phyloP scores from a whole-genome alignment of 2,329 filamentous ascomycete genomes.

The Penicillium griseofulvum region DNA sequence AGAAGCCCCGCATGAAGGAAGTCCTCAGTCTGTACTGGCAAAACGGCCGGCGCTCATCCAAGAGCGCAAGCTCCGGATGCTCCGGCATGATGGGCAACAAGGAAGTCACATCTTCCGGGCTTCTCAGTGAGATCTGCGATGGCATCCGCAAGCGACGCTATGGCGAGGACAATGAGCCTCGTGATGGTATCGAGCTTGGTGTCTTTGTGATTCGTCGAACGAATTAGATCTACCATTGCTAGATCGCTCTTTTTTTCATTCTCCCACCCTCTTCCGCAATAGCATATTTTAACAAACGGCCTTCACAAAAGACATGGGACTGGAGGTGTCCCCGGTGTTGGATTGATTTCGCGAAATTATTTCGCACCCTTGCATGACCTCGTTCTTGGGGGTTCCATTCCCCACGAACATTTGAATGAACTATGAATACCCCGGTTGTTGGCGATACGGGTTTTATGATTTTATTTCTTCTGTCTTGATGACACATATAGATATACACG shows the following conservation, averaged over 20 bases:
- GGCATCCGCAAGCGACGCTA: slow-evolving; percentile 56
- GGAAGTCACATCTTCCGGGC: slow-evolving; percentile 53
- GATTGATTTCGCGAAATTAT: slow-evolving; percentile 2
- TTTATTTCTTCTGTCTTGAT: slow-evolving; percentile 11
- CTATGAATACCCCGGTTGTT: slow-evolving; percentile 34
- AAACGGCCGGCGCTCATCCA: slow-evolving; percentile 36
- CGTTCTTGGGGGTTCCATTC: slow-evolving; percentile 18
- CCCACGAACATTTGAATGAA: slow-evolving; percentile 20
- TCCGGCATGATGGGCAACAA: slow-evolving; percentile 35
- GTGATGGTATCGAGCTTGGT: slow-evolving; percentile 46
- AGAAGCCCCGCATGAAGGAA: slow-evolving; percentile 58
- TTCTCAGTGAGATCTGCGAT: slow-evolving; percentile 60
- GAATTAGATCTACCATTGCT: slow-evolving; percentile 21
- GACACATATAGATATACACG: slow-evolving; percentile 20
- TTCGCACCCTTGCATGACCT: slow-evolving; percentile 12
- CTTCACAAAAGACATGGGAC: slow-evolving; percentile 9
- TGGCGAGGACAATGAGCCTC: slow-evolving; percentile 43
- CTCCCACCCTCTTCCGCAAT: slow-evolving; percentile 10
- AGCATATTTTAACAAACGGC: slow-evolving; percentile 20
- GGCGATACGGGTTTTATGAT: slow-evolving; percentile 16
- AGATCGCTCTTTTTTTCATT: background rate
- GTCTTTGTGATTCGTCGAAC: slow-evolving; percentile 51
- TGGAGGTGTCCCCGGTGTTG: slow-evolving; percentile 20
- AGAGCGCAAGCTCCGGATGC: slow-evolving; percentile 23
- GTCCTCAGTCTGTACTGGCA: slow-evolving; percentile 45